A percentile compares a stretch with the other conserved stretches of the same genome.
Evolutionary conservation across 2,329 filamentous ascomycete species (phyloP).

Genomic region (Fusarium staphyleae): DNA sequence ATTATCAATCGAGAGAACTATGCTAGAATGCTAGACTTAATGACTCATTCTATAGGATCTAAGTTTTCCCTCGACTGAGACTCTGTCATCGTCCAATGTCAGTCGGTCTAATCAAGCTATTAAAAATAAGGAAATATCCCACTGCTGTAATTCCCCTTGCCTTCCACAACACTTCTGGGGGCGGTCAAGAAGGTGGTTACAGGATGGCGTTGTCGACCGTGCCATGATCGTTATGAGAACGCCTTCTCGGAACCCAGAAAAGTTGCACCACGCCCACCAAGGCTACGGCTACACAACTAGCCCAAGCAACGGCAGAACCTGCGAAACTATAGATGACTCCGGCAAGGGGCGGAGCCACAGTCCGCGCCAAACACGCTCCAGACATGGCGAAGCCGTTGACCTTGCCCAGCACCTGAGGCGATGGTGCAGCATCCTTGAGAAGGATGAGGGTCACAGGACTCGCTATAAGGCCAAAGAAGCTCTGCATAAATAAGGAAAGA

Average conservation of each 20-base stretch:
- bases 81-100: too few relatives aligned
- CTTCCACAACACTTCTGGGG: too few relatives aligned
- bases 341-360: slow-evolving; percentile 71
- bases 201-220: too few relatives aligned
- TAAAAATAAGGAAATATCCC: too few relatives aligned
- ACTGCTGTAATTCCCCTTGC: too few relatives aligned
- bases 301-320: slow-evolving; percentile 53
- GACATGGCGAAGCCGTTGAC: slow-evolving; percentile 78
- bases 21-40: too few relatives aligned
- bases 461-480: slow-evolving; percentile 71
- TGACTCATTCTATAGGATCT: too few relatives aligned
- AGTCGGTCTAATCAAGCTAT: too few relatives aligned
- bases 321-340: slow-evolving; percentile 72
- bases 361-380: slow-evolving; percentile 74
- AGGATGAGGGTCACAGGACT: slow-evolving; percentile 74
- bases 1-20: too few relatives aligned
- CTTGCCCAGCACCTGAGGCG: slow-evolving; percentile 67
- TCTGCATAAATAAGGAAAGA: slow-evolving; percentile 68
- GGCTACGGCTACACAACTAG: slow-evolving; percentile 45
- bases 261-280: slow-evolving; percentile 33
- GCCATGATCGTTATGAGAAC: too few relatives aligned
- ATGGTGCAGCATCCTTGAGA: slow-evolving; percentile 74
- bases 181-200: too few relatives aligned
- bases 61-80: too few relatives aligned
- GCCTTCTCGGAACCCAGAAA: slow-evolving; percentile 30